These are phyloP conservation scores for Yarrowia sp. DNA, from an alignment of 805 yeast genomes.

Conservation along the genomic window DNA sequence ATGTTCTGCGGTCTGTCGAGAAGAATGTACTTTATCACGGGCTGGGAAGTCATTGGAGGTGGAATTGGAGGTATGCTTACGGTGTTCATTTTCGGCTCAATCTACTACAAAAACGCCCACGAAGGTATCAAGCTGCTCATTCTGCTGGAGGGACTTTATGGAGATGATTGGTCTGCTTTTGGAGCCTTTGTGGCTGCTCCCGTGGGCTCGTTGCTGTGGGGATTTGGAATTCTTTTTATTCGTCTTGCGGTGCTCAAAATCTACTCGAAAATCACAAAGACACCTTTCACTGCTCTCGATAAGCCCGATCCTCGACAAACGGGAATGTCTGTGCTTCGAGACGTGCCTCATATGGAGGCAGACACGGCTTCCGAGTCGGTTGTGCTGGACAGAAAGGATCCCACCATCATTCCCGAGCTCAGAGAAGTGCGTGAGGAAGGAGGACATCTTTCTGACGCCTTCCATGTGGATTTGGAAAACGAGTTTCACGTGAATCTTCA, in stretches of 20 bases:
- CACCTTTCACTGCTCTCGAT: constrained; percentile 41
- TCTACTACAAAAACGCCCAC: constrained; percentile 66
- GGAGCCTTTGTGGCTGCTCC: constrained; percentile 95
- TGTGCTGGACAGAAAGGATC: constrained; percentile 8
- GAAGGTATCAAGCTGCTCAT: constrained; percentile 76
- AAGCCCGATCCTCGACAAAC: constrained; percentile 28
- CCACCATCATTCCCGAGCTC: constrained; percentile 8
- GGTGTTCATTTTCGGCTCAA: constrained; percentile 78
- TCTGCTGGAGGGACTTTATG: constrained; percentile 63
- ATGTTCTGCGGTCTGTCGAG: constrained; percentile 73
- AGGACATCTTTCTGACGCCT: background rate
- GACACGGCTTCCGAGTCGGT: background rate
- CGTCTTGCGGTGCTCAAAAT: constrained; percentile 32
- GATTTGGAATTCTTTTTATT: constrained; percentile 48
- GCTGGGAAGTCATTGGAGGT: constrained; percentile 77
- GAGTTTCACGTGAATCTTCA: background rate
- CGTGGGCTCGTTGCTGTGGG: constrained; percentile 65
- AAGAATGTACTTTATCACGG: constrained; percentile 64
- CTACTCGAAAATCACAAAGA: constrained; percentile 40
- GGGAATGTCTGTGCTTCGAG: background rate
- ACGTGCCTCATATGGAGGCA: background rate
- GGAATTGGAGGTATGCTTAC: constrained; percentile 78
- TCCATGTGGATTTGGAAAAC: background rate
- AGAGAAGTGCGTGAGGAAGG: constrained; percentile 2
- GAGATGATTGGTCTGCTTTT: constrained; percentile 87